Evolutionary conservation across 23 red algal genomes (phyloP), one percentile per base, ranked within the genome.

Genomic region (Gracilaria vermiculophylla): DNA sequence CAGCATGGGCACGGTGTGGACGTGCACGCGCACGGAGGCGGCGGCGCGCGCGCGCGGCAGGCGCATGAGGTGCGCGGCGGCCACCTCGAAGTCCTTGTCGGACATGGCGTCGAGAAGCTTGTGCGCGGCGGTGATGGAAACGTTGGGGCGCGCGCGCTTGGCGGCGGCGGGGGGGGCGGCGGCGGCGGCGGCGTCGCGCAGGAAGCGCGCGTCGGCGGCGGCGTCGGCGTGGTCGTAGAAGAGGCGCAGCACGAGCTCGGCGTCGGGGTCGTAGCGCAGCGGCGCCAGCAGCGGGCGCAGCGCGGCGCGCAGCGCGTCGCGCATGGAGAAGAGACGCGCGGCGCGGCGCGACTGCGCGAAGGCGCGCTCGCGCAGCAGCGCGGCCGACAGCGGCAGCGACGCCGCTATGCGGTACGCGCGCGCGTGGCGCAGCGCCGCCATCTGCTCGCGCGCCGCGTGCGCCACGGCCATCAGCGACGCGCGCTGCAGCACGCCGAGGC

Each of bases 401-500:
- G 77, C 61, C 11, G 60, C 69, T 24, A 76, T 19, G 37, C 66
- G 69, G 71, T 55, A 75, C 19, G 44, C 16, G 0, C 44, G 7
- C 24, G 80, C 88, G 78, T 76, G 88, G n/a, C 48, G 42, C 16
- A 92, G 34, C 41, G 23, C 45, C 1, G 11, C n/a, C 23, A 91
- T 17, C 54, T 72, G 76, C 34, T 50, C 17, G 31, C 12, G 61
- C 20, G 79, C 48, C 21, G 76, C 56, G 12, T 20, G 23, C 42
- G 78, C 48, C 25, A 49, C 60, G 13, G 60, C 77, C 6, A 19
- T 20, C 19, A 92, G 78, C 41, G 88, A 37, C 41, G 35, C 19
- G 19, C 52, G 75, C 61, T 92, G 88, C 76, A 92, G 65, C 69
- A 92, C 76, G 77, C 77, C 77, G 36, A 92, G 77, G 41, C 88